These are phyloP conservation scores for Trametes versicolor DNA, from an alignment of 1,284 basidiomycete genomes.

Conservation along the genomic window DNA sequence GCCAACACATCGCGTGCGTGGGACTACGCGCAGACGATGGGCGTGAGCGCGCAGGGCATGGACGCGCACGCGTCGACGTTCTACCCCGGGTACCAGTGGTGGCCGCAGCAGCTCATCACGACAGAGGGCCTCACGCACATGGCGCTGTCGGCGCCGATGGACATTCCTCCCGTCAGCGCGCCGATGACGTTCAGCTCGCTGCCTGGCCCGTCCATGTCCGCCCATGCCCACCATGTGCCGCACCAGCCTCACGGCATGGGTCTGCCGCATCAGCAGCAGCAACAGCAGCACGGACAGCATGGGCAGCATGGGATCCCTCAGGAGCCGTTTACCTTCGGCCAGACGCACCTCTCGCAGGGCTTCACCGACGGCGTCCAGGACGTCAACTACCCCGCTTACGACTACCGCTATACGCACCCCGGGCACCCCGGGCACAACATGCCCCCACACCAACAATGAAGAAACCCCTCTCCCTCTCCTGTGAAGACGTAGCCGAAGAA, in stretches of 20 bases:
- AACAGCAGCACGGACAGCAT: not conserved
- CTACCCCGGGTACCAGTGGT: constrained; percentile 80
- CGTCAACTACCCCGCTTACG: constrained; percentile 27
- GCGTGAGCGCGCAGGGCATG: constrained; percentile 66
- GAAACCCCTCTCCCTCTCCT: no score
- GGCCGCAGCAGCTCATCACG: constrained; percentile 51
- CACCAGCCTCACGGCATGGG: constrained; percentile 4
- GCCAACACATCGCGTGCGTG: constrained; percentile 42
- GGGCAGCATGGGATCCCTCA: constrained; percentile 14
- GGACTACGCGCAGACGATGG: constrained; percentile 75
- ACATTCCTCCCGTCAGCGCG: constrained; percentile 31
- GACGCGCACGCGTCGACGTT: constrained; percentile 67
- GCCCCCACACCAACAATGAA: constrained; percentile 10
- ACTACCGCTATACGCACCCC: constrained; percentile 19
- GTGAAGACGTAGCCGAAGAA: not conserved
- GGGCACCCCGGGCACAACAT: constrained; percentile 13
- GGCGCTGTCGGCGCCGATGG: constrained; percentile 32
- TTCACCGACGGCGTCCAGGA: constrained; percentile 27
- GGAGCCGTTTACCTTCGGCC: constrained; percentile 44
- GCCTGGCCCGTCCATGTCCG: constrained; percentile 18
- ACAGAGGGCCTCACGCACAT: constrained; percentile 31
- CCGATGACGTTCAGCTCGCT: constrained; percentile 33
- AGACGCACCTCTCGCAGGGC: constrained; percentile 36
- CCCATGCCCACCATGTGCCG: constrained; percentile 13
- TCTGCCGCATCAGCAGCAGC: constrained; percentile 7